phyloP scores from a whole-genome alignment of 2,329 filamentous ascomycete species.

The Calonectria pseudoreteaudii region DNA sequence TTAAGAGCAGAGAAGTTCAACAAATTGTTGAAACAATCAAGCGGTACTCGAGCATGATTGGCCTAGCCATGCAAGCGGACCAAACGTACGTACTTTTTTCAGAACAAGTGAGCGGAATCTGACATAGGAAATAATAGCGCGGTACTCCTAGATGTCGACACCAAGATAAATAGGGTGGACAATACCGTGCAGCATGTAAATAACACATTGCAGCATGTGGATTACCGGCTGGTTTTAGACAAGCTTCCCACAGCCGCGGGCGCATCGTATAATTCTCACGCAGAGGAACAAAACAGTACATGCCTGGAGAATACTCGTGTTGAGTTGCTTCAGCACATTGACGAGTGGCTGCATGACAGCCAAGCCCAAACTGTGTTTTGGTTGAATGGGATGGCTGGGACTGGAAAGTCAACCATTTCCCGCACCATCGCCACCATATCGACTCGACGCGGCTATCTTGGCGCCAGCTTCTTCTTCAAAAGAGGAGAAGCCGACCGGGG shows the following conservation, averaged over 20 bases:
- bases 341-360: neutral
- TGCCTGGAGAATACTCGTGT: neutral
- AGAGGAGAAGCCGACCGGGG: constrained; percentile 53
- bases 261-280: constrained; percentile 48
- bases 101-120: neutral
- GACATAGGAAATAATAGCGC: neutral
- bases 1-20: neutral
- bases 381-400: constrained; percentile 6
- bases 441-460: constrained; percentile 7
- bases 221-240: constrained; percentile 22
- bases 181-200: too few species aligned
- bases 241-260: constrained; percentile 33
- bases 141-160: neutral
- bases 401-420: constrained; percentile 13
- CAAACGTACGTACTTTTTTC: neutral
- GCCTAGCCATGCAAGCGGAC: neutral
- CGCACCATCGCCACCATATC: constrained; percentile 51
- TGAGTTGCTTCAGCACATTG: neutral
- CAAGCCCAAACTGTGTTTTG: constrained; percentile 25
- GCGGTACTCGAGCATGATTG: neutral
- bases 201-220: neutral
- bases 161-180: neutral
- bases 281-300: constrained; percentile 39
- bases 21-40: neutral
- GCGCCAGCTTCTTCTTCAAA: constrained; percentile 42